These are phyloP conservation scores for Cercospora sp. DNA, from an alignment of 2,329 filamentous ascomycete genomes.

Conservation along the genomic window DNA sequence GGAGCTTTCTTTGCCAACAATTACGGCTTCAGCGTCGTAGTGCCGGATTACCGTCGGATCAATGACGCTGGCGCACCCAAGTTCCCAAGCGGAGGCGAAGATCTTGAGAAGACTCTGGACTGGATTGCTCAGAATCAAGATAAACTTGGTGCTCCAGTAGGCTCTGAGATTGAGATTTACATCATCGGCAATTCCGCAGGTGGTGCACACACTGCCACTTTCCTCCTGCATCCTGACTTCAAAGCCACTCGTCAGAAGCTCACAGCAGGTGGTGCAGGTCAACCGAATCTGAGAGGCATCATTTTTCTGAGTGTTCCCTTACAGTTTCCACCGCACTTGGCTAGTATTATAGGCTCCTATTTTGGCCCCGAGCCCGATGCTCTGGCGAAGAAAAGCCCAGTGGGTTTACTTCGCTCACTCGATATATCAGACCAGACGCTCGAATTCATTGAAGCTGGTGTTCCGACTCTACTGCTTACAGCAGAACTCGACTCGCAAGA, in stretches of 20 bases:
- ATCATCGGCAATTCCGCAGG: neutral
- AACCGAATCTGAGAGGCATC: neutral
- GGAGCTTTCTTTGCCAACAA: neutral
- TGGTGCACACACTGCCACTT: neutral
- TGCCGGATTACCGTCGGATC: neutral
- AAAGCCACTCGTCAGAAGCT: neutral
- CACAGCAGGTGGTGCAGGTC: neutral
- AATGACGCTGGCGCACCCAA: neutral
- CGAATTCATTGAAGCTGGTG: neutral
- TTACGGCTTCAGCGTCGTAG: neutral
- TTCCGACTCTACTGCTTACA: neutral
- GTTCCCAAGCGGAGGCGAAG: neutral
- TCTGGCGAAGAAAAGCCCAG: neutral
- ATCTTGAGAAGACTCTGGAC: neutral
- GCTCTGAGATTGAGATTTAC: neutral
- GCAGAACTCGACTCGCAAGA: neutral
- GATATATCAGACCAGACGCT: neutral
- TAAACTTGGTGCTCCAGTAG: neutral
- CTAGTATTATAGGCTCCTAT: neutral
- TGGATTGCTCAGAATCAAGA: neutral
- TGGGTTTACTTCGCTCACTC: neutral
- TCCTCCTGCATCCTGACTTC: neutral
- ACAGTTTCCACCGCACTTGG: neutral
- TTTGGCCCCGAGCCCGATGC: neutral
- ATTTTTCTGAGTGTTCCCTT: neutral